phyloP scores from a whole-genome alignment of 768 basidiomycete genomes.

The Tulasnella sp. region DNA sequence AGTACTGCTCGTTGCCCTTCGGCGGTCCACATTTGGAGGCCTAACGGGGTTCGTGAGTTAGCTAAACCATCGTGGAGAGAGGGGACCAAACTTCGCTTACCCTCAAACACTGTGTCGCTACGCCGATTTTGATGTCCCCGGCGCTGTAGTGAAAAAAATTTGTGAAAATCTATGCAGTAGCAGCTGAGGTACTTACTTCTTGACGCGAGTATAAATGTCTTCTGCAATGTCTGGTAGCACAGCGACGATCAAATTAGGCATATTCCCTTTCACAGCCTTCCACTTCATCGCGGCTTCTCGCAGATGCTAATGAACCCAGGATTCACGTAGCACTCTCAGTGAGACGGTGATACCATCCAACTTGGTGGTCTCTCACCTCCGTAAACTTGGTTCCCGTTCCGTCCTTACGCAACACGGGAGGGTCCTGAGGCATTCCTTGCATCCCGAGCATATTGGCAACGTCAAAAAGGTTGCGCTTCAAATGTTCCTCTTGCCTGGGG shows the following conservation, averaged over 20 bases:
- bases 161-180: background rate
- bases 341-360: background rate
- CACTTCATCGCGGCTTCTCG: slow-evolving; percentile 44
- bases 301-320: slow-evolving; percentile 36
- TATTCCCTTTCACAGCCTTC: slow-evolving; percentile 33
- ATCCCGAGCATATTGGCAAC: slow-evolving; percentile 43
- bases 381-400: slow-evolving; percentile 43
- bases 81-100: background rate
- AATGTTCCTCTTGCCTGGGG: slow-evolving; percentile 41
- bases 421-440: slow-evolving; percentile 38
- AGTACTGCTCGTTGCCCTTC: slow-evolving; percentile 59
- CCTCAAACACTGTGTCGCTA: slow-evolving; percentile 74
- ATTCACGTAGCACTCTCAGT: background rate
- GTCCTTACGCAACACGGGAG: slow-evolving; percentile 47
- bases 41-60: slow-evolving; percentile 48
- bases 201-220: slow-evolving; percentile 68
- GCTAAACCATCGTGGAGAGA: slow-evolving; percentile 26
- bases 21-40: background rate
- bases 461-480: slow-evolving; percentile 35
- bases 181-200: slow-evolving; percentile 44
- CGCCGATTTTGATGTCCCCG: slow-evolving; percentile 63
- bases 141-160: slow-evolving; percentile 41
- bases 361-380: background rate
- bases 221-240: slow-evolving; percentile 60
- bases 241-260: slow-evolving; percentile 55